Conservation (phyloP, 2,329 filamentous ascomycete genomes). For the Aspergillus nomiae region DNA sequence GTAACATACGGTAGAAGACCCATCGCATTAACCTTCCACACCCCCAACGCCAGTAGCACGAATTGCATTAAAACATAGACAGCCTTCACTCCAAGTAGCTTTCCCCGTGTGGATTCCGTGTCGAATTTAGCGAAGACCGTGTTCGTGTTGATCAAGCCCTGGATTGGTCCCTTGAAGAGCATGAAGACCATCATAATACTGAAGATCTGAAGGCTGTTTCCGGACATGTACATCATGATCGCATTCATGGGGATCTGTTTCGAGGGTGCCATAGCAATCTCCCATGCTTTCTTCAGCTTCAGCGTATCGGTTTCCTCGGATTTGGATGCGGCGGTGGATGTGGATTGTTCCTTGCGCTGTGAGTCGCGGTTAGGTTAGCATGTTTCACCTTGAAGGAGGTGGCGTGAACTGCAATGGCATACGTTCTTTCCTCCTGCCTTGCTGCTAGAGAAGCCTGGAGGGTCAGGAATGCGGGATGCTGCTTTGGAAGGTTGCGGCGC, state of each 20-base stretch:
- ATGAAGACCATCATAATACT: slow-evolving; percentile 99
- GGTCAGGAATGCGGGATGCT: slow-evolving; percentile 70
- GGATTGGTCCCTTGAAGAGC: slow-evolving; percentile 94
- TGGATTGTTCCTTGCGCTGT: slow-evolving; percentile 36
- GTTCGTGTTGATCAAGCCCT: slow-evolving; percentile 80
- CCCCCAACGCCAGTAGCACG: slow-evolving; percentile 76
- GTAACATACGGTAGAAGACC: slow-evolving; percentile 79
- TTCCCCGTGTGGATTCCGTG: slow-evolving; percentile 71
- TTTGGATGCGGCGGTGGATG: slow-evolving; percentile 32
- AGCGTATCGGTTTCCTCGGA: slow-evolving; percentile 88
- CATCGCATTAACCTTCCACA: slow-evolving; percentile 98
- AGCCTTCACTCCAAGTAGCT: slow-evolving; percentile 80
- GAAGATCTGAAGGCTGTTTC: slow-evolving; percentile 97
- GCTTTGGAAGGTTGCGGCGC: slow-evolving; percentile 67
- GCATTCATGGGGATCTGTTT: slow-evolving; percentile 97
- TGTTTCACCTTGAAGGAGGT: not conserved
- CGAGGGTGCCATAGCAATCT: slow-evolving; percentile 87
- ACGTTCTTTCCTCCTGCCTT: slow-evolving; percentile 45
- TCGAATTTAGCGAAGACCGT: slow-evolving; percentile 90
- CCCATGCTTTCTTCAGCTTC: slow-evolving; percentile 99
- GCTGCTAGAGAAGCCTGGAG: slow-evolving; percentile 74
- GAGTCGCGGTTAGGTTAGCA: slow-evolving; percentile 1
- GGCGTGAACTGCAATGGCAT: not conserved
- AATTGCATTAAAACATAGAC: slow-evolving; percentile 88
- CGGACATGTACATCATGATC: slow-evolving; percentile 99